Conservation (phyloP, 108 stramenopile genomes). For the Aurantiochytrium sp. region DNA sequence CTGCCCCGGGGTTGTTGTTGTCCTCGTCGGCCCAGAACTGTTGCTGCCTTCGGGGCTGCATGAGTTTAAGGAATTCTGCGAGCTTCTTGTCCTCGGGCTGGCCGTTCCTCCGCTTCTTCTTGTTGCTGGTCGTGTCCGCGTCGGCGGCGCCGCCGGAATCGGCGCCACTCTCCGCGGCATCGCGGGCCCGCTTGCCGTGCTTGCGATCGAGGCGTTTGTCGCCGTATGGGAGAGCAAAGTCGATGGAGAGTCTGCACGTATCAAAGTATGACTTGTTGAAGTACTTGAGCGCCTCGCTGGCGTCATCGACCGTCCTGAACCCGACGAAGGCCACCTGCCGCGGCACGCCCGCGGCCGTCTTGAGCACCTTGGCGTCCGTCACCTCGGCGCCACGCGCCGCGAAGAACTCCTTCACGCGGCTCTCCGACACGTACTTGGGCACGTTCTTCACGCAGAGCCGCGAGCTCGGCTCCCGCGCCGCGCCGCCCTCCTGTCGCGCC, state of each 20-base stretch:
- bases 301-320: constrained; percentile 33
- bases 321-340: constrained; percentile 54
- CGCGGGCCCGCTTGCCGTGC: neutral
- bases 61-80: neutral
- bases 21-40: constrained; percentile 18
- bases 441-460: constrained; percentile 55
- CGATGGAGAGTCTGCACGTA: constrained; percentile 38
- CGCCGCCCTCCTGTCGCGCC: neutral
- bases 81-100: constrained; percentile 31
- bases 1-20: neutral
- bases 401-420: constrained; percentile 41
- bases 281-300: constrained; percentile 38
- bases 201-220: neutral
- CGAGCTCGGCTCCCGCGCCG: neutral
- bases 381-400: constrained; percentile 27
- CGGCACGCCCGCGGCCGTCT: constrained; percentile 44
- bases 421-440: constrained; percentile 44
- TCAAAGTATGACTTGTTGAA: constrained; percentile 53
- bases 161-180: neutral
- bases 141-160: neutral
- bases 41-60: neutral
- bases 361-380: constrained; percentile 47
- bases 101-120: neutral
- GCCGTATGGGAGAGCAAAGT: constrained; percentile 33
- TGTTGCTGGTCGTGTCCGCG: neutral